These are phyloP conservation scores for Colletotrichum limetticola DNA, from an alignment of 2,329 filamentous ascomycete species.

Conservation along the genomic window DNA sequence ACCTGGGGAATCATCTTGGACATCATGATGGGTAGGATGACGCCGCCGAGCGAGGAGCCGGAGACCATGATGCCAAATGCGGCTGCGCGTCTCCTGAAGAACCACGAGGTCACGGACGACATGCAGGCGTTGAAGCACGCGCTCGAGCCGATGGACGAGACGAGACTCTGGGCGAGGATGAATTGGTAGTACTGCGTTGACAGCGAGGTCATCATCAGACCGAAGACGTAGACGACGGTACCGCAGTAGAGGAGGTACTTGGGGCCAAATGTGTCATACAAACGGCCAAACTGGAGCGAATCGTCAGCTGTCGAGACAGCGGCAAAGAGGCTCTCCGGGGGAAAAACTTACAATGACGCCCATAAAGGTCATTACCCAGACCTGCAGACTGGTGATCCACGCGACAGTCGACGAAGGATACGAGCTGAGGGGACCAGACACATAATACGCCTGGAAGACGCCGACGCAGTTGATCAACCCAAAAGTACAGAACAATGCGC, in stretches of 20 bases:
- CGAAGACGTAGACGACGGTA: constrained; percentile 68
- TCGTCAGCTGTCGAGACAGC: not conserved
- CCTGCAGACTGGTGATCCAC: constrained; percentile 69
- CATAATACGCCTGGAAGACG: constrained; percentile 70
- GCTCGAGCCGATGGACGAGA: constrained; percentile 53
- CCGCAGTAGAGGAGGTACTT: constrained; percentile 65
- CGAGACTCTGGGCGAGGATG: constrained; percentile 54
- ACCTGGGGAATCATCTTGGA: constrained; percentile 62
- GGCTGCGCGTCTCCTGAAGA: constrained; percentile 60
- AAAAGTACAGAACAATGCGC: constrained; percentile 56
- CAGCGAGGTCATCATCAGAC: constrained; percentile 73
- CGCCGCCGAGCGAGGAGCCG: constrained; percentile 65
- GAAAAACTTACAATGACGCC: constrained; percentile 53
- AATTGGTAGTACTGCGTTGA: constrained; percentile 56
- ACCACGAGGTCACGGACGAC: constrained; percentile 61
- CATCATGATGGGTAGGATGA: constrained; percentile 70
- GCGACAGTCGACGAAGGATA: constrained; percentile 63
- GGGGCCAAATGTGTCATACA: constrained; percentile 75
- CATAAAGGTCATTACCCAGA: constrained; percentile 60
- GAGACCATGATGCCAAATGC: constrained; percentile 65
- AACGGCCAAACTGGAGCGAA: constrained; percentile 58
- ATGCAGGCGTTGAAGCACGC: constrained; percentile 55
- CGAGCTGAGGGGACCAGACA: constrained; percentile 55
- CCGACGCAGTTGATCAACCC: constrained; percentile 59
- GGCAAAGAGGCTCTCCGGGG: not conserved